These are phyloP conservation scores for Phytophthora citricola DNA, from an alignment of 352 stramenopile species.

Conservation along the genomic window DNA sequence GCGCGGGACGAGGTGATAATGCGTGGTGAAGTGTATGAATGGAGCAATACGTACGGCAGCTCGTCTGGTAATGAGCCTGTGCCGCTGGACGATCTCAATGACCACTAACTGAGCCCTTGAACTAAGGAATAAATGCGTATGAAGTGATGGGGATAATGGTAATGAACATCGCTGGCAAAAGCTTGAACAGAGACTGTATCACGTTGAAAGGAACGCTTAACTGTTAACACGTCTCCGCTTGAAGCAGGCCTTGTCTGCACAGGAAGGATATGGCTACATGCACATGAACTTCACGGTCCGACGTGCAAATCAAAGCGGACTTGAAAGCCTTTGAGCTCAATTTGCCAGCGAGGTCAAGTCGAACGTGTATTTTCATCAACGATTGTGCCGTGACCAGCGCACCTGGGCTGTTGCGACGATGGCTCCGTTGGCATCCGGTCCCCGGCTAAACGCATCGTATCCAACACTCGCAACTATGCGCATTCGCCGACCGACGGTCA, in stretches of 20 bases:
- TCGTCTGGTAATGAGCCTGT: conserved; percentile 34
- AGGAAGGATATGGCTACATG: conserved; percentile 7
- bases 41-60: conserved; percentile 36
- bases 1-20: conserved; percentile 34
- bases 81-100: conserved; percentile 33
- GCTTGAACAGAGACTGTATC: background rate
- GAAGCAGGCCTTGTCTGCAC: conserved; percentile 9
- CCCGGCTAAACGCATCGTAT: background rate
- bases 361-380: background rate
- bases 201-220: no score
- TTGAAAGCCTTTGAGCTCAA: background rate
- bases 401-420: background rate
- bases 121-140: conserved; percentile 8
- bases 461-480: background rate
- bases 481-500: background rate
- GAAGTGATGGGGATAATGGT: conserved; percentile 9
- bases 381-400: conserved; percentile 1
- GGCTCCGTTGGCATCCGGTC: conserved; percentile 5
- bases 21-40: conserved; percentile 26
- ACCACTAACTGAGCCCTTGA: conserved; percentile 8
- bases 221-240: no score
- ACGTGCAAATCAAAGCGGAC: conserved; percentile 20
- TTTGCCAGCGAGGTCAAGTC: no score
- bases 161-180: conserved; percentile 6
- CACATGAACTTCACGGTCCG: conserved; percentile 7